Conservation (phyloP, 768 basidiomycete genomes). For the Mycena metata region DNA sequence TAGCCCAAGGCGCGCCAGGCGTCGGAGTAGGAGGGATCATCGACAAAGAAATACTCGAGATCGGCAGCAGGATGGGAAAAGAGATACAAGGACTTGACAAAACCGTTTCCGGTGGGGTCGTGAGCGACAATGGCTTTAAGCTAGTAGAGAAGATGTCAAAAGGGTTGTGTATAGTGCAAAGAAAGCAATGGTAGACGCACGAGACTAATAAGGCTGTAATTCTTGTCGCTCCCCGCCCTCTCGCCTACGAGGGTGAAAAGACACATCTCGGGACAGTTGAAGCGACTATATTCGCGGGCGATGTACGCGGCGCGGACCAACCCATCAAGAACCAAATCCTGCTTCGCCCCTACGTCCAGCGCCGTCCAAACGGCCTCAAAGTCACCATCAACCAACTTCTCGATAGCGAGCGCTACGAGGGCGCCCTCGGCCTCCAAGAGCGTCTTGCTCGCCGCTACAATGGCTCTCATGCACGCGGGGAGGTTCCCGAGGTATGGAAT, state of each 20-base stretch:
- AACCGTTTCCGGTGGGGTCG: conserved; percentile 14
- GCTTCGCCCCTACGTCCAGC: neutral
- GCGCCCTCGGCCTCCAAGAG: neutral
- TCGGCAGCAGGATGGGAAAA: conserved; percentile 4
- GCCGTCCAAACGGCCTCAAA: conserved; percentile 19
- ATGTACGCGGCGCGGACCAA: conserved; percentile 13
- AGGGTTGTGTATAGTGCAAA: too few species aligned
- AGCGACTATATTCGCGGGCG: conserved; percentile 20
- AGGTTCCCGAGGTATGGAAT: neutral
- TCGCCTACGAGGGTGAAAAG: conserved; percentile 5
- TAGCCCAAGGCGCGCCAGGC: conserved; percentile 8
- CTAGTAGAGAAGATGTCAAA: neutral
- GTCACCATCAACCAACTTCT: neutral
- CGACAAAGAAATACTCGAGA: neutral
- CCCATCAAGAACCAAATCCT: conserved; percentile 2
- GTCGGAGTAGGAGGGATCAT: neutral
- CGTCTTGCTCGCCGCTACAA: conserved; percentile 2
- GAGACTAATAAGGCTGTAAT: conserved; percentile 16
- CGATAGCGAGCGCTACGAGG: conserved; percentile 12
- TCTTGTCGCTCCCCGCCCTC: neutral
- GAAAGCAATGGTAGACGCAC: neutral
- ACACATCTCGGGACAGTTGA: conserved; percentile 25
- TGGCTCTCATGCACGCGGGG: neutral
- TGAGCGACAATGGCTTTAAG: conserved; percentile 26
- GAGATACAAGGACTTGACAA: conserved; percentile 10